Evolutionary conservation across 2,329 filamentous ascomycete genomes (phyloP), one percentile per base, ranked within the genome.

Genomic region (Colletotrichum paranaense): DNA sequence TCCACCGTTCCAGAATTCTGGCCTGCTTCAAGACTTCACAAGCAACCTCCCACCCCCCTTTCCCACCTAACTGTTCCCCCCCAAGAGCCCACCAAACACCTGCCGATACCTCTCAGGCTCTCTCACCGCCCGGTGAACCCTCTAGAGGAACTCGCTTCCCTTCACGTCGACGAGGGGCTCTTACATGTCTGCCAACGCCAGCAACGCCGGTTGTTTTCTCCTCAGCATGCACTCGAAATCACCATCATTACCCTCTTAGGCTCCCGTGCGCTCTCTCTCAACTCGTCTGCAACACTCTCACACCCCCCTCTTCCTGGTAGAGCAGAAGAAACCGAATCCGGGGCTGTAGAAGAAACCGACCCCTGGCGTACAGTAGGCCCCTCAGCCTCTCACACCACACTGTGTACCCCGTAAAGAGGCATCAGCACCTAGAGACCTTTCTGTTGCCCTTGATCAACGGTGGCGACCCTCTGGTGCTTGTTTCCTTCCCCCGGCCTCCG

Each of bases 181-280:
- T 71, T 71, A 73, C 71, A 73, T 62, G 62, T 66, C 71, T 62
- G 62, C 49, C 67, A 73, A 71, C 56, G 24, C 71, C n/a, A 71
- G 60, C 62, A 66, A 66, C 67, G 35, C 12, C 30, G 12, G 49
- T 66, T 71, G 71, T 73, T 62, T 66, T 56, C 67, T 71, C 68
- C 49, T 59, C 68, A 72, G 59, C 62, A 74, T 74, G 72, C 68
- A 72, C 58, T 64, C 68, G 62, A 62, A 53, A 72, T 59, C 62
- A 42, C 49, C 49, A 46, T 52, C 55, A 62, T 72, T 55, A 55
- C 58, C 59, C 42, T 72, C 58, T 52, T 74, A 73, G 58, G 58
- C 57, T 49, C 8, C 19, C 42, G 42, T 49, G n/a, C 19, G 12
- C 58, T 24, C 30, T 72, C 68, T 72, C 42, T 58, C 62, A 30